A percentile compares a stretch with the other conserved stretches of the same genome.
These are phyloP conservation scores for Thelephora ganbajun DNA, from an alignment of 768 basidiomycete species.

Conservation along the genomic window DNA sequence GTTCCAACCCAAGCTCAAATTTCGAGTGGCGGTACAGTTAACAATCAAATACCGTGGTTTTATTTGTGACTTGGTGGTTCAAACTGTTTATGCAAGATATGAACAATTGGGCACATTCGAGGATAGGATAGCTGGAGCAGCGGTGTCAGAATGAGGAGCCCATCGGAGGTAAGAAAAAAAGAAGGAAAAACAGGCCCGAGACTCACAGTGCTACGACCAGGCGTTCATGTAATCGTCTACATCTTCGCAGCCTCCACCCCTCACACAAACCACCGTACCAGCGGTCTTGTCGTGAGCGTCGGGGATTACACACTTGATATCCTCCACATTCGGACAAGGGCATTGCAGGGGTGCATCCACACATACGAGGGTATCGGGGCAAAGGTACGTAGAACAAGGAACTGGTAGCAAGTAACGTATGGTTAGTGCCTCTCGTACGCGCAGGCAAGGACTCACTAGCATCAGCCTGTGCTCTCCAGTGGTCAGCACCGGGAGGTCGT, in stretches of 20 bases:
- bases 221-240: background rate
- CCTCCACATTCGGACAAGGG: slow-evolving; percentile 65
- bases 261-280: slow-evolving; percentile 55
- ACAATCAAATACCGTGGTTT: no score
- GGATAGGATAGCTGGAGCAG: no score
- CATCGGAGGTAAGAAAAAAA: no score
- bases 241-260: slow-evolving; percentile 25
- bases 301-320: slow-evolving; percentile 64
- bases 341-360: slow-evolving; percentile 50
- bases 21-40: no score
- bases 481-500: slow-evolving; percentile 27
- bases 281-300: slow-evolving; percentile 38
- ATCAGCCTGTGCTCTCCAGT: slow-evolving; percentile 56
- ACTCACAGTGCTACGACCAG: no score
- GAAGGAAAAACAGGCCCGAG: no score
- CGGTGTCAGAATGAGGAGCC: no score
- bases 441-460: slow-evolving; percentile 30
- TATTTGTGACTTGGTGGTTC: no score
- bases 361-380: slow-evolving; percentile 62
- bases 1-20: no score
- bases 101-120: no score
- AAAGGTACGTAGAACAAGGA: slow-evolving; percentile 59
- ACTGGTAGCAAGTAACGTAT: slow-evolving; percentile 25
- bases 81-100: no score
- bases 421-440: background rate